phyloP scores from a whole-genome alignment of 192 early-diverging fungal genomes.

The Geranomyces michiganensis region DNA sequence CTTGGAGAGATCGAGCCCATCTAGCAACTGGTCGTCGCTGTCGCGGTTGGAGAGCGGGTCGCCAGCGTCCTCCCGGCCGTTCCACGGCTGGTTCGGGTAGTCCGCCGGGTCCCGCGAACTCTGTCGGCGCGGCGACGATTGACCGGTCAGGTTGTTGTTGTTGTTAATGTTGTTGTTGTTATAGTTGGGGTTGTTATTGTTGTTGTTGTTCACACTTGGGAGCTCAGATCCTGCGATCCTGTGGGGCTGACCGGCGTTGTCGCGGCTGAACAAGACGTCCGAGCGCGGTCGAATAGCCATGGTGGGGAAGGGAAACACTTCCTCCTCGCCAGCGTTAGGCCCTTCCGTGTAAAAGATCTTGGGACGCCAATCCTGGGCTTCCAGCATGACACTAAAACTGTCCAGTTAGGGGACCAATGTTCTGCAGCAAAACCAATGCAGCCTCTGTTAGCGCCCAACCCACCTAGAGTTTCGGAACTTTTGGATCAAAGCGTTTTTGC shows the following conservation, averaged over 20 bases:
- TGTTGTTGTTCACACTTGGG: neutral
- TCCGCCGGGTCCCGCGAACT: neutral
- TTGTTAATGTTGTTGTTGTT: too few species aligned
- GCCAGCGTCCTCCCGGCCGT: neutral
- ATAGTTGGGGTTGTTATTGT: neutral
- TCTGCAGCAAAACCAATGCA: neutral
- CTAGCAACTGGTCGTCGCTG: conserved; percentile 1
- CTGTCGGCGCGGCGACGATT: neutral
- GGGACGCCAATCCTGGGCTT: conserved; percentile 73
- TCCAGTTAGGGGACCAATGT: neutral
- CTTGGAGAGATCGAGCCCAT: conserved; percentile 21
- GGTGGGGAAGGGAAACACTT: conserved; percentile 65
- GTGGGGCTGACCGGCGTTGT: conserved; percentile 35
- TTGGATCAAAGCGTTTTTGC: conserved; percentile 68
- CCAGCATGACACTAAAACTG: conserved; percentile 72
- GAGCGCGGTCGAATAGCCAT: conserved; percentile 35
- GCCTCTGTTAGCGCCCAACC: neutral
- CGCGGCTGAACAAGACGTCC: conserved; percentile 45
- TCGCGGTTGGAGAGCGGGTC: neutral
- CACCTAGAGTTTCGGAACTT: conserved; percentile 81
- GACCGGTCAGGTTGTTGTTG: neutral
- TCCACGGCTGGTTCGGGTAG: neutral
- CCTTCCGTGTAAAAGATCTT: conserved; percentile 74
- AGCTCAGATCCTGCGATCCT: neutral
- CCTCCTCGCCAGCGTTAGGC: conserved; percentile 59